These are phyloP conservation scores for Arctostaphylos glauca DNA, from an alignment of 148 eudicot genomes.

Conservation along the genomic window DNA sequence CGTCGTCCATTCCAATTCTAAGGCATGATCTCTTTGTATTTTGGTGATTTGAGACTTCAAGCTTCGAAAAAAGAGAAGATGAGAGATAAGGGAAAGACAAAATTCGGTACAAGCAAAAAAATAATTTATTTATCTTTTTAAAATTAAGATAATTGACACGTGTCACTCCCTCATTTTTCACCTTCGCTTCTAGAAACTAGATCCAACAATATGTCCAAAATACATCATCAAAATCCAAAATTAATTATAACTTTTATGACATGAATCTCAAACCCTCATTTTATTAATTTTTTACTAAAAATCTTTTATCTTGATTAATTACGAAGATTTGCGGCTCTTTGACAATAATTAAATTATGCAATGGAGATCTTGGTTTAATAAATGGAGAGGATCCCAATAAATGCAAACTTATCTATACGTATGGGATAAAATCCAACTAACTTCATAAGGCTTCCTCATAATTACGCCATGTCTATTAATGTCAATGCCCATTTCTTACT, in stretches of 20 bases:
- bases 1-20: too few species aligned
- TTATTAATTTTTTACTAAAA: background rate
- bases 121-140: too few species aligned
- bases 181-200: background rate
- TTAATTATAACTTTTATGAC: background rate
- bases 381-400: background rate
- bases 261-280: background rate
- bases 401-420: background rate
- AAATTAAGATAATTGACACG: too few species aligned
- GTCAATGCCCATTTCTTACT: background rate
- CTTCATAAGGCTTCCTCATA: background rate
- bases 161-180: too few species aligned
- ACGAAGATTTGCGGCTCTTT: background rate
- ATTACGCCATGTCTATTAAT: background rate
- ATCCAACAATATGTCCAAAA: background rate
- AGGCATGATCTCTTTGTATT: too few species aligned
- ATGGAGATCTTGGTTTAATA: background rate
- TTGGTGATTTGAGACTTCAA: too few species aligned
- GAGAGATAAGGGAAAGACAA: too few species aligned
- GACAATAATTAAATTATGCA: background rate
- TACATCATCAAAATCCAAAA: background rate
- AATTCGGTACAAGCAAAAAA: too few species aligned
- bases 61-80: too few species aligned
- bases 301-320: background rate
- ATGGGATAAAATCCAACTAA: background rate